Evolutionary conservation across 1,139 yeast species (phyloP).

Genomic region (Lodderomyces jiufengensis): DNA sequence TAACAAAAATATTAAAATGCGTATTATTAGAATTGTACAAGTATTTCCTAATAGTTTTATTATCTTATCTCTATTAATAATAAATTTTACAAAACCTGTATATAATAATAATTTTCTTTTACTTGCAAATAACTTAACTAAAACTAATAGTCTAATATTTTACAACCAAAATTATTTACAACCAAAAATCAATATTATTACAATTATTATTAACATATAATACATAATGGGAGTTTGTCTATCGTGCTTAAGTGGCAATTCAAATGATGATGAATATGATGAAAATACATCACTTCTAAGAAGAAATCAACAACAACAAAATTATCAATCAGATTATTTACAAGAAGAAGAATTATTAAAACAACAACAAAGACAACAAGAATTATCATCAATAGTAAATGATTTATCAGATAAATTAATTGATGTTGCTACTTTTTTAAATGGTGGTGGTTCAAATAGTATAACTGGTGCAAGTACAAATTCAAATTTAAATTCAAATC

Average conservation of each 20-base stretch:
- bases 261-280: slow-evolving; percentile 38
- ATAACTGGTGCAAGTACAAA: slow-evolving; percentile 1
- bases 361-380: slow-evolving; percentile 44
- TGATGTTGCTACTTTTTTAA: slow-evolving; percentile 42
- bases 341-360: slow-evolving; percentile 41
- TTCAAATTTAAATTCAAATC: slow-evolving; percentile 1
- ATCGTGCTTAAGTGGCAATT: slow-evolving; percentile 40
- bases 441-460: slow-evolving; percentile 4
- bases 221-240: slow-evolving; percentile 49
- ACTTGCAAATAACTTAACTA: too few species aligned
- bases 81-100: too few species aligned
- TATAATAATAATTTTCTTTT: too few species aligned
- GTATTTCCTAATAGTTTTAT: too few species aligned
- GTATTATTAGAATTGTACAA: too few species aligned
- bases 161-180: too few species aligned
- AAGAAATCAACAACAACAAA: slow-evolving; percentile 20
- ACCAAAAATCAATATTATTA: too few species aligned
- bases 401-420: slow-evolving; percentile 43
- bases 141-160: too few species aligned
- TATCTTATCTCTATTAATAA: too few species aligned
- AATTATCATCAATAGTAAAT: slow-evolving; percentile 39
- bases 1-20: too few species aligned
- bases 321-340: slow-evolving; percentile 31
- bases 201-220: too few species aligned
- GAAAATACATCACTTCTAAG: slow-evolving; percentile 38